Evolutionary conservation across 1,284 basidiomycete species (phyloP).

Genomic region (Flammula alnicola): DNA sequence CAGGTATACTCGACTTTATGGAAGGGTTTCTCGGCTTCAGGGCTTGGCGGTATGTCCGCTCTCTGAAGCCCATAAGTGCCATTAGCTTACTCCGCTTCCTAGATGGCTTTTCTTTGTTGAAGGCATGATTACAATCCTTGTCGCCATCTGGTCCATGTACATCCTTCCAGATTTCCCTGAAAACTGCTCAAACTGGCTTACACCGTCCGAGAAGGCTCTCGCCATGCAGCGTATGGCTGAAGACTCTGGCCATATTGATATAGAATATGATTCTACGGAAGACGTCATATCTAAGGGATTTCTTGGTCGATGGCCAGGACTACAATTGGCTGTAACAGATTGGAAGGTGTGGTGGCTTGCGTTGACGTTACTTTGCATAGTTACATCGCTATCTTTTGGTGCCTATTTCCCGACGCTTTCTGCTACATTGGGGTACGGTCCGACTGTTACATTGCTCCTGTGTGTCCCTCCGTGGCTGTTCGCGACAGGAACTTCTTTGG

Average conservation of each 20-base stretch:
- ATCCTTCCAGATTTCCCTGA: conserved; percentile 81
- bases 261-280: conserved; percentile 35
- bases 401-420: conserved; percentile 70
- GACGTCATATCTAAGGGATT: conserved; percentile 29
- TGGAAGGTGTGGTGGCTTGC: conserved; percentile 78
- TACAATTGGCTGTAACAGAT: conserved; percentile 66
- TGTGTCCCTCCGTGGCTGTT: conserved; percentile 82
- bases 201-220: conserved; percentile 63
- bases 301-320: conserved; percentile 44
- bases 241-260: conserved; percentile 56
- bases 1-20: conserved; percentile 73
- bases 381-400: conserved; percentile 69
- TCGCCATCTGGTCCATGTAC: conserved; percentile 65
- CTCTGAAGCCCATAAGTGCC: neutral
- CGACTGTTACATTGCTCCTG: conserved; percentile 69
- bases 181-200: conserved; percentile 59
- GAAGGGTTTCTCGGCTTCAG: conserved; percentile 70
- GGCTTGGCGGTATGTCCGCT: conserved; percentile 65
- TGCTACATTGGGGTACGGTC: conserved; percentile 70
- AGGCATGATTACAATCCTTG: conserved; percentile 66
- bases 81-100: conserved; percentile 15
- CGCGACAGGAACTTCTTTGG: conserved; percentile 58
- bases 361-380: conserved; percentile 55
- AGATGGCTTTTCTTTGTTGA: conserved; percentile 82
- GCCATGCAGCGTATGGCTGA: conserved; percentile 76